A percentile compares a stretch with the other conserved stretches of the same genome.
These are phyloP conservation scores for Mrakia blollopis DNA, from an alignment of 768 basidiomycete genomes.

Conservation along the genomic window DNA sequence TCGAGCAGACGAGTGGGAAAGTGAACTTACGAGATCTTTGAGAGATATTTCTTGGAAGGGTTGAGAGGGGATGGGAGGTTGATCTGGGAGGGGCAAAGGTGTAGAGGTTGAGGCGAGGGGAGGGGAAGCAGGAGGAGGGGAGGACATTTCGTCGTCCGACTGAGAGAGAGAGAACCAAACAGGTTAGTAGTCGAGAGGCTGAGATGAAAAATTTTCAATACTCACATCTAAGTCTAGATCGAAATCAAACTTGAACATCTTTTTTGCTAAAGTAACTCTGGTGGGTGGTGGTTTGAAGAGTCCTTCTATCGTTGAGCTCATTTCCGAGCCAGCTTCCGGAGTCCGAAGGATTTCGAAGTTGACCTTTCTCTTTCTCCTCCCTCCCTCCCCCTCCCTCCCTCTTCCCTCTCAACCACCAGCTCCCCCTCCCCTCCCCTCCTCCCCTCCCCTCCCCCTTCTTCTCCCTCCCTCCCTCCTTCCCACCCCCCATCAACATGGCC, in stretches of 20 bases:
- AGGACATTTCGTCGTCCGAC: slow-evolving; percentile 21
- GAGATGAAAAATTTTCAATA: neutral
- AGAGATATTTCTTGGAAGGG: slow-evolving; percentile 27
- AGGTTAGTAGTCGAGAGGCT: neutral
- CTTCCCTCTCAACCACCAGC: neutral
- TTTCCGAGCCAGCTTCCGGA: neutral
- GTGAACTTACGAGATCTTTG: slow-evolving; percentile 29
- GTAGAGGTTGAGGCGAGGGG: slow-evolving; percentile 2
- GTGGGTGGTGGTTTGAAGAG: neutral
- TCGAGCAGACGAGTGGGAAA: too few species aligned
- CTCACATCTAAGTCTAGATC: slow-evolving; percentile 50
- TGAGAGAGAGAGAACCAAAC: neutral
- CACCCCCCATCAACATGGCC: neutral
- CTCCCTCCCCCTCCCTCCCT: neutral
- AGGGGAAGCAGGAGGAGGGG: neutral
- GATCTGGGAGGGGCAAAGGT: neutral
- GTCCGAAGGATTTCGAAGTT: neutral
- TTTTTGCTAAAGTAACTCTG: neutral
- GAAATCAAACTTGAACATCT: slow-evolving; percentile 70
- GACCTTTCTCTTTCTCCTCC: neutral
- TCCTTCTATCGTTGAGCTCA: neutral
- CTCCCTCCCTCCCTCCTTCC: neutral
- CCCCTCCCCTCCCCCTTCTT: neutral
- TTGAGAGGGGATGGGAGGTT: neutral
- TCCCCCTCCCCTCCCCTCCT: neutral